These are phyloP conservation scores for Asterophora lycoperdoides DNA, from an alignment of 768 basidiomycete genomes.

Conservation along the genomic window DNA sequence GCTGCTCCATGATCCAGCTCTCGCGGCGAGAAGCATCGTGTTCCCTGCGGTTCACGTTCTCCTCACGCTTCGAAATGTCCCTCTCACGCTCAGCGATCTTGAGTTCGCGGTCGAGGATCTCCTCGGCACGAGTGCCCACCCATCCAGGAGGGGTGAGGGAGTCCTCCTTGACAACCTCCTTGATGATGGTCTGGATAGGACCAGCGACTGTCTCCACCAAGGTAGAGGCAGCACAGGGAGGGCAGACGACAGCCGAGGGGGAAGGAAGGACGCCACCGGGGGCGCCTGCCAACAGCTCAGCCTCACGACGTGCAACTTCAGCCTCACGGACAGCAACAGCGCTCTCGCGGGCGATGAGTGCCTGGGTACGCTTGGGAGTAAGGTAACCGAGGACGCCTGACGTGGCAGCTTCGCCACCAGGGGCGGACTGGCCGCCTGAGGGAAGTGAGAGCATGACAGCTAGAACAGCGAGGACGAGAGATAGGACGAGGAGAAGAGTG, in stretches of 20 bases:
- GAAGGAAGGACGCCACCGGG: constrained; percentile 73
- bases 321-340: constrained; percentile 80
- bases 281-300: constrained; percentile 77
- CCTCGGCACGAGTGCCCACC: constrained; percentile 73
- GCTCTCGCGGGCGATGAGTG: constrained; percentile 73
- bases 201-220: constrained; percentile 51
- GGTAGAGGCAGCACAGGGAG: constrained; percentile 52
- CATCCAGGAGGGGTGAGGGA: constrained; percentile 77
- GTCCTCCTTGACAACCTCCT: constrained; percentile 83
- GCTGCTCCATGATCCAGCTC: constrained; percentile 90
- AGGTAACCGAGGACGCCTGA: constrained; percentile 68
- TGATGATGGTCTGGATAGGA: constrained; percentile 75
- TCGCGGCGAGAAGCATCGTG: constrained; percentile 86
- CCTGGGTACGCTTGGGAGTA: constrained; percentile 79
- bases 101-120: constrained; percentile 79
- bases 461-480: constrained; percentile 81
- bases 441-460: constrained; percentile 89
- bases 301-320: constrained; percentile 85
- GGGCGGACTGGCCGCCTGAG: constrained; percentile 36
- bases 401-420: constrained; percentile 34
- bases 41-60: constrained; percentile 79
- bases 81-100: constrained; percentile 83
- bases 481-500: constrained; percentile 80
- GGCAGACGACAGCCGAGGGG: constrained; percentile 50
- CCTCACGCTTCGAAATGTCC: constrained; percentile 83